A percentile compares a stretch with the other conserved stretches of the same genome.
phyloP scores from a whole-genome alignment of 148 eudicot species.

The Pharnaceum exiguum region DNA sequence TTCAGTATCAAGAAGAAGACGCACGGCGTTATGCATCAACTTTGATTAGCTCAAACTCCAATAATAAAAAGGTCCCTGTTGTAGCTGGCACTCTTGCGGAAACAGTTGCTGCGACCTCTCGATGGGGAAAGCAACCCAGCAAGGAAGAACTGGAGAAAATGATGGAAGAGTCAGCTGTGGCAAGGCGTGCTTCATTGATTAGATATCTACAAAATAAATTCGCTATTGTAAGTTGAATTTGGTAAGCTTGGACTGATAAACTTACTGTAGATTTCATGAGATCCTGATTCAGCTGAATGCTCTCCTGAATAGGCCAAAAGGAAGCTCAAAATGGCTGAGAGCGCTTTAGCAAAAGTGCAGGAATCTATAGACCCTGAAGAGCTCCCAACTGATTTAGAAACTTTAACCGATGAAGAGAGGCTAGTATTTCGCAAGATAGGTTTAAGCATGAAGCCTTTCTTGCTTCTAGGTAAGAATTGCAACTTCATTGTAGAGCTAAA shows the following conservation, averaged over 20 bases:
- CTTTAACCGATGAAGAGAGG: conserved; percentile 81
- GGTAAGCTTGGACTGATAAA: neutral
- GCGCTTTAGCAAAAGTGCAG: conserved; percentile 67
- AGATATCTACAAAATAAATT: conserved; percentile 62
- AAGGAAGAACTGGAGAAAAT: conserved; percentile 55
- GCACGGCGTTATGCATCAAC: conserved; percentile 44
- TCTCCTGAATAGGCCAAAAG: conserved; percentile 53
- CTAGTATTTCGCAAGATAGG: conserved; percentile 84
- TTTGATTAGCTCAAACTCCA: conserved; percentile 30
- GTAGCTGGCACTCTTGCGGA: conserved; percentile 97
- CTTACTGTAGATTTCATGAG: neutral
- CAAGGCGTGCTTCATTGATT: conserved; percentile 80
- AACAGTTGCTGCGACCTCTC: conserved; percentile 85
- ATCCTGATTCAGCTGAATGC: neutral
- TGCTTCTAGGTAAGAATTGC: conserved; percentile 56
- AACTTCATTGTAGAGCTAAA: conserved; percentile 3
- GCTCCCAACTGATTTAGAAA: conserved; percentile 85
- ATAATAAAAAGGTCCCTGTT: conserved; percentile 32
- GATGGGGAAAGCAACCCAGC: conserved; percentile 68
- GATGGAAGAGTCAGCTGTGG: conserved; percentile 60
- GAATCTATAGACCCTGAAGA: conserved; percentile 58
- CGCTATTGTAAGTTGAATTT: conserved; percentile 50
- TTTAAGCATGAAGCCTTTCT: conserved; percentile 88
- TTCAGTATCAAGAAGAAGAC: conserved; percentile 67
- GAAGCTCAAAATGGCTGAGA: conserved; percentile 76